Conservation (phyloP, 768 basidiomycete species). For the Lentinula guzmanii region DNA sequence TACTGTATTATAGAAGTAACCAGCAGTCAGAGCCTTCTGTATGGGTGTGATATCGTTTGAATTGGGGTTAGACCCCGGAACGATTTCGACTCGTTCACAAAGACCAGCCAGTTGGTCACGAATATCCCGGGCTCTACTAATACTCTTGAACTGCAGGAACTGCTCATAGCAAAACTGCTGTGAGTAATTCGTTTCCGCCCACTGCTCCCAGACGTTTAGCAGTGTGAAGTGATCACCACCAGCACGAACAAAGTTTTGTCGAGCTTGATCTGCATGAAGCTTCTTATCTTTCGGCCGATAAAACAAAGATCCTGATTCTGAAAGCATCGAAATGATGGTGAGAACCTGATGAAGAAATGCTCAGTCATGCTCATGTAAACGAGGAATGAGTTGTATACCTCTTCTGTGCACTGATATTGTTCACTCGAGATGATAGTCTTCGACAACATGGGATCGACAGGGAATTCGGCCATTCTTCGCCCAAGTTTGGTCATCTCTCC, state of each 20-base stretch:
- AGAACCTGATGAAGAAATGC: slow-evolving; percentile 52
- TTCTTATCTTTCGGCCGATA: slow-evolving; percentile 99
- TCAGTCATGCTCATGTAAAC: background rate
- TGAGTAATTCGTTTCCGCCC: slow-evolving; percentile 96
- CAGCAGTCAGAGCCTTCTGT: slow-evolving; percentile 92
- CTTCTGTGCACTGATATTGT: slow-evolving; percentile 90
- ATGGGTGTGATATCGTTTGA: slow-evolving; percentile 88
- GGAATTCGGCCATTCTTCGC: slow-evolving; percentile 97
- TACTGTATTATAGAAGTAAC: slow-evolving; percentile 95
- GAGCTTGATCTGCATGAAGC: slow-evolving; percentile 93
- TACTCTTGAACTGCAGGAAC: slow-evolving; percentile 90
- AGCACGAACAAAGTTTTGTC: slow-evolving; percentile 92
- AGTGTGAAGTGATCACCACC: slow-evolving; percentile 98
- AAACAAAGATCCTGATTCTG: slow-evolving; percentile 91
- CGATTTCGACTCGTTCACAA: slow-evolving; percentile 95
- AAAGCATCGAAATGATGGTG: slow-evolving; percentile 96
- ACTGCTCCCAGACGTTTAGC: slow-evolving; percentile 97
- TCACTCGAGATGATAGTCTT: slow-evolving; percentile 97
- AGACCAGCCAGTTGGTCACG: slow-evolving; percentile 91
- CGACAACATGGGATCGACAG: slow-evolving; percentile 95
- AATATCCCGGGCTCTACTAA: slow-evolving; percentile 93
- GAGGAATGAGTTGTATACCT: slow-evolving; percentile 44
- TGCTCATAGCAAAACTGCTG: slow-evolving; percentile 97
- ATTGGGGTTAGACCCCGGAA: slow-evolving; percentile 84
- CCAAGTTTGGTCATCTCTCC: slow-evolving; percentile 98